These are phyloP conservation scores for Fusarium odoratissimum DNA, from an alignment of 2,329 filamentous ascomycete species.

Conservation along the genomic window DNA sequence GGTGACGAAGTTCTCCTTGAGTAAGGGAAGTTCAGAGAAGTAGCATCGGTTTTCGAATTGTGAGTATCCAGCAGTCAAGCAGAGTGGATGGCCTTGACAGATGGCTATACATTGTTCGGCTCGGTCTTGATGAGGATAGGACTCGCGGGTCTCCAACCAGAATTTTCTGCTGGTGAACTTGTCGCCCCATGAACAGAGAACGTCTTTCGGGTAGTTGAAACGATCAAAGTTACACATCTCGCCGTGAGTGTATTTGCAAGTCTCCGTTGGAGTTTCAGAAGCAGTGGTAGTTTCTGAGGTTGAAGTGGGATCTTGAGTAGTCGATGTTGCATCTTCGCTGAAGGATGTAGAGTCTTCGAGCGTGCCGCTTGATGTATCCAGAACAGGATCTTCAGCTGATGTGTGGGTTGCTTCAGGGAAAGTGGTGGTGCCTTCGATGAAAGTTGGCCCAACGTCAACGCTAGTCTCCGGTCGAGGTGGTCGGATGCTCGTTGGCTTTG, in stretches of 20 bases:
- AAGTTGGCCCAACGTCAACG: neutral
- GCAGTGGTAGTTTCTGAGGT: neutral
- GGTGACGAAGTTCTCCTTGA: neutral
- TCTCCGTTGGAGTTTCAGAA: neutral
- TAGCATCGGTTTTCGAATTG: conserved; percentile 1
- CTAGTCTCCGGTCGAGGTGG: neutral
- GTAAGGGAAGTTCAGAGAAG: neutral
- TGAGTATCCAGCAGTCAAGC: neutral
- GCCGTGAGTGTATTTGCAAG: conserved; percentile 2
- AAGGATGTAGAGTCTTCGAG: neutral
- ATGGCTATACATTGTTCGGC: conserved; percentile 3
- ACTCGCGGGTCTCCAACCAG: neutral
- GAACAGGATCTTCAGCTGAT: neutral
- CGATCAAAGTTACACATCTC: neutral
- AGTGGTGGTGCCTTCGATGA: neutral
- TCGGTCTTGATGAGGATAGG: conserved; percentile 2
- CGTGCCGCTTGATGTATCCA: neutral
- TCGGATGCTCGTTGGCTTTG: neutral
- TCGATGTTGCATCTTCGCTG: neutral
- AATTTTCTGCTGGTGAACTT: neutral
- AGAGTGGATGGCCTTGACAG: neutral
- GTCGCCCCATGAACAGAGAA: neutral
- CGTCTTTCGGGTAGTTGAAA: neutral
- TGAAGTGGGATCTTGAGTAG: neutral
- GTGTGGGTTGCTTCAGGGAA: neutral